Base-by-base conservation (phyloP, 352 stramenopile species). In the Pythium myriotylum region DNA sequence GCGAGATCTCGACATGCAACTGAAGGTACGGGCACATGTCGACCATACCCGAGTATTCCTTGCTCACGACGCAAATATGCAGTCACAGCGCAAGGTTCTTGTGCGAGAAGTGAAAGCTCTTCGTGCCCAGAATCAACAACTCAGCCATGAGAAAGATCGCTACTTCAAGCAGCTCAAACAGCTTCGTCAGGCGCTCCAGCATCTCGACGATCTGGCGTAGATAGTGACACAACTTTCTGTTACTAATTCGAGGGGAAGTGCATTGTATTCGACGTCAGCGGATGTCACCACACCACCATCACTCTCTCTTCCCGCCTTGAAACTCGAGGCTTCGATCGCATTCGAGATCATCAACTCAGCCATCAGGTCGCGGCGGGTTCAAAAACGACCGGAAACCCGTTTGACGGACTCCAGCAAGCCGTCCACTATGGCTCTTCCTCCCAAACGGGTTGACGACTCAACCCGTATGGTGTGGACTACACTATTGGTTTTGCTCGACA, bases 81-180 rank as follows among this genome's bases (percentile, higher is more conserved):
- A 87, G 62, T 79, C 81, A 0, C 85, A 94, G 48, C 80, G 84
- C 43, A 94, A 94, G 37, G 79, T 94, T 24, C 70, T 94, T 0
- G 85, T 94, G 26, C 79, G 82, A 8, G 85, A 94, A 67, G 83
- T 94, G 0, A 92, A 92, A 58, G 77, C 71, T 7, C 69, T 94
- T 10, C 83, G 85, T 2, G 61, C 62, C 6, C 81, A 92, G 47
- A 92, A 88, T 62, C 65, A 88, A 62, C 77, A 87, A 14, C 72
- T 94, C 40, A 50, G 65, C 26, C 52, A 63, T 22, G 85, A 94
- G 42, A 87, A 84, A 53, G 71, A 89, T 19, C 73, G 86, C 23
- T 92, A 91, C 57, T 88, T 90, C 40, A 72, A 53, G 32, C 85
- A 94, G 53, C 72, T 92, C 10, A 84, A 88, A 68, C 83, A 91